Evolutionary conservation across 768 basidiomycete species (phyloP).

Genomic region (Russula abietina): DNA sequence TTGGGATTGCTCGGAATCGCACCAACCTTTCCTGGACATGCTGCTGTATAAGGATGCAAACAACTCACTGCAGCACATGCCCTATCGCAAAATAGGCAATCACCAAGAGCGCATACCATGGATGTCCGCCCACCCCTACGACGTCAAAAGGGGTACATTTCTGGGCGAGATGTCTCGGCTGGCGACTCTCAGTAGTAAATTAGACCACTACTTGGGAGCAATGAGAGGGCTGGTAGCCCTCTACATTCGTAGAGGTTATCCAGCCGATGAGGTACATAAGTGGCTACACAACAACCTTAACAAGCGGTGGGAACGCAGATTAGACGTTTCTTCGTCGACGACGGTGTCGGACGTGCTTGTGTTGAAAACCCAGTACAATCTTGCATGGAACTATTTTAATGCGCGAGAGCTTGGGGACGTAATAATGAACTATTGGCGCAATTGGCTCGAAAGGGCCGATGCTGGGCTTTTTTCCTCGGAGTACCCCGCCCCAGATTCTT

Average conservation of each 20-base stretch:
- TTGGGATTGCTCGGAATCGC: slow-evolving; percentile 9
- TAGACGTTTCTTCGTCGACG: too few relatives aligned
- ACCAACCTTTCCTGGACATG: slow-evolving; percentile 29
- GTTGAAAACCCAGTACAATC: not conserved
- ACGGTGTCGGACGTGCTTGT: not conserved
- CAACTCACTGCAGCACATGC: too few relatives aligned
- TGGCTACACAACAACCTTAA: too few relatives aligned
- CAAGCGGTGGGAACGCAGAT: too few relatives aligned
- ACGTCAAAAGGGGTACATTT: too few relatives aligned
- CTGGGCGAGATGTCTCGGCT: slow-evolving; percentile 3
- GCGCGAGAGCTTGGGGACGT: not conserved
- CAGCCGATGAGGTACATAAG: not conserved
- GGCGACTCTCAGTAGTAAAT: not conserved
- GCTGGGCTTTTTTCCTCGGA: not conserved
- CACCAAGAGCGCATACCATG: slow-evolving; percentile 6
- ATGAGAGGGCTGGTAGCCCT: not conserved
- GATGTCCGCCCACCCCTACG: too few relatives aligned
- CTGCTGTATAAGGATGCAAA: too few relatives aligned
- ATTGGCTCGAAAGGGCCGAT: not conserved
- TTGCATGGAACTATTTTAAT: slow-evolving; percentile 7
- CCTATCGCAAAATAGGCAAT: slow-evolving; percentile 8
- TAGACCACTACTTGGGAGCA: not conserved
- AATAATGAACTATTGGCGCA: not conserved
- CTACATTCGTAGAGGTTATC: not conserved
- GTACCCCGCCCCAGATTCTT: not conserved